phyloP scores from a whole-genome alignment of 495 filamentous ascomycete genomes.

The Geopyxis carbonaria region DNA sequence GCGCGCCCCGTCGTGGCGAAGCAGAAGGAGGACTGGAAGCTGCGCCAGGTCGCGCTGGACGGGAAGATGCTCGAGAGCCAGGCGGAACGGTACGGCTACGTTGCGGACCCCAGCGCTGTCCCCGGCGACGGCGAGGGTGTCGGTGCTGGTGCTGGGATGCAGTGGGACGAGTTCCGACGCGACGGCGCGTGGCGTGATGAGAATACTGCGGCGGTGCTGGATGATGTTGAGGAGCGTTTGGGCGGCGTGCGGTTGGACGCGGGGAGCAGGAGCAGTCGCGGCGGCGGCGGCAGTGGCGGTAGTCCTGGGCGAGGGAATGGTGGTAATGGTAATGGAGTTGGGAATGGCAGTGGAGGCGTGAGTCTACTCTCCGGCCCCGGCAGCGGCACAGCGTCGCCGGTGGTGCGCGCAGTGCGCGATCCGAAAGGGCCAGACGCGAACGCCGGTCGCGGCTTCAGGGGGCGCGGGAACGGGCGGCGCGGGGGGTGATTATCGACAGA shows the following conservation, averaged over 20 bases:
- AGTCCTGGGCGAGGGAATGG: background rate
- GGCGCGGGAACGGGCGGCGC: conserved; percentile 4
- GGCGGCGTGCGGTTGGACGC: too few relatives aligned
- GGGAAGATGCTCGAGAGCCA: conserved; percentile 21
- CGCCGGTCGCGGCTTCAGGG: conserved; percentile 13
- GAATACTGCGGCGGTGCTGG: background rate
- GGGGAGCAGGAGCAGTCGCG: background rate
- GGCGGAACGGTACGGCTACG: conserved; percentile 7
- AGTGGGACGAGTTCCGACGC: conserved; percentile 21
- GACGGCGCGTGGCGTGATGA: conserved; percentile 4
- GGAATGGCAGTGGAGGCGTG: conserved; percentile 1
- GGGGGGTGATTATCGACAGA: too few relatives aligned
- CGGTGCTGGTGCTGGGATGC: conserved; percentile 8
- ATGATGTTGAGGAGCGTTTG: background rate
- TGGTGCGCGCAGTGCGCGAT: conserved; percentile 7
- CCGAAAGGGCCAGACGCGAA: conserved; percentile 15
- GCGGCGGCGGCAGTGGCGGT: too few relatives aligned
- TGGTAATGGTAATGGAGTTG: background rate
- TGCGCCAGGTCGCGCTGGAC: conserved; percentile 11
- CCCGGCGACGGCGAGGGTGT: conserved; percentile 3
- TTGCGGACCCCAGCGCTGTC: background rate
- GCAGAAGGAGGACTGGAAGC: background rate
- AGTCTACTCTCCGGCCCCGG: background rate
- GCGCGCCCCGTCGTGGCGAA: conserved; percentile 3
- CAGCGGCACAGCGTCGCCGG: background rate